A percentile compares a stretch with the other conserved stretches of the same genome.
These are phyloP conservation scores for Rasamsonia emersonii DNA, from an alignment of 2,329 filamentous ascomycete species.

Conservation along the genomic window DNA sequence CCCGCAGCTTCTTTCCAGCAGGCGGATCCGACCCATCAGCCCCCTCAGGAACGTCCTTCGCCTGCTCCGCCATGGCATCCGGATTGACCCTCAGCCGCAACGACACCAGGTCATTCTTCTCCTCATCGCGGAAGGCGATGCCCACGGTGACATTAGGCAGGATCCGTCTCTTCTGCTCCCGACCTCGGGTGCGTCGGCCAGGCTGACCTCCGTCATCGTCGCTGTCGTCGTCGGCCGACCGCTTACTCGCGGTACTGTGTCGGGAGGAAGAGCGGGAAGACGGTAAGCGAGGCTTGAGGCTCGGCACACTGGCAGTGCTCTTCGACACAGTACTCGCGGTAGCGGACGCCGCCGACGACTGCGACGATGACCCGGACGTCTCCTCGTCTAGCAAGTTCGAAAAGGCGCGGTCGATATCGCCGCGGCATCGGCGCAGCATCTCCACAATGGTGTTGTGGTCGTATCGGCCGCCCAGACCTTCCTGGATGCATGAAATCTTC, in stretches of 20 bases:
- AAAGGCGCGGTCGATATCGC: constrained; percentile 47
- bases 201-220: constrained; percentile 27
- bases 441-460: constrained; percentile 45
- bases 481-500: constrained; percentile 47
- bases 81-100: constrained; percentile 26
- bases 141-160: constrained; percentile 31
- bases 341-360: constrained; percentile 5
- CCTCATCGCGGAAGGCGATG: constrained; percentile 28
- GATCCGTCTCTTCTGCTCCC: constrained; percentile 24
- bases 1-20: constrained; percentile 8
- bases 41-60: constrained; percentile 2
- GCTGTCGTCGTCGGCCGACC: constrained; percentile 32
- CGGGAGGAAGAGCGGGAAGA: constrained; percentile 35
- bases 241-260: constrained; percentile 34
- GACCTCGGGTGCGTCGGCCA: constrained; percentile 17
- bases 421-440: constrained; percentile 44
- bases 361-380: constrained; percentile 10
- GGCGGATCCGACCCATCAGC: no score
- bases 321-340: constrained; percentile 6
- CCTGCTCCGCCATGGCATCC: constrained; percentile 12
- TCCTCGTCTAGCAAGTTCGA: constrained; percentile 43
- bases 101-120: constrained; percentile 29
- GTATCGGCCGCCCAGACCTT: constrained; percentile 43
- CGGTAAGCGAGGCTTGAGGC: constrained; percentile 26
- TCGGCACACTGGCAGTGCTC: no score